Evolutionary conservation across 352 stramenopile genomes (phyloP), one percentile per base, ranked within the genome.

Genomic region (Phytopythium chamaehyphon): DNA sequence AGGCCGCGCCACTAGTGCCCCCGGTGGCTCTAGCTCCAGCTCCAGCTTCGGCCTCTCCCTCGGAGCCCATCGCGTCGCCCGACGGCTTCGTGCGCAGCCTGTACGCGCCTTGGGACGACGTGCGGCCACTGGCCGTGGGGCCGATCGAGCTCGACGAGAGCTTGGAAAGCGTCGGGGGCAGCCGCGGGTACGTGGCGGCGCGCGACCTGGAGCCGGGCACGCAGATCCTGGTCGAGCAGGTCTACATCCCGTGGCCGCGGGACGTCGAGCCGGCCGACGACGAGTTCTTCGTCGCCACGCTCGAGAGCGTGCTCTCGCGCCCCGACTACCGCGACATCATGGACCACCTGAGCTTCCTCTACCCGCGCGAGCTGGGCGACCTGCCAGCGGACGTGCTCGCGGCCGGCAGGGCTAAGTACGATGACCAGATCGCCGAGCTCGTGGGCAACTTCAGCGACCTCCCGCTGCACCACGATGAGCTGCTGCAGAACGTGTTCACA

Each of bases 231-330:
- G 71, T 96, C 24, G 93, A 98, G 65, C 74, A 92, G 35, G 77
- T 95, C 15, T 91, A 90, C 40, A 71, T 96, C 45, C 72, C 83
- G n/a, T 98, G 93, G 93, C 86, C 87, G 2, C 67, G 73, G 11
- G 76, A 95, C 53, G 76, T 97, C 35, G 71, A 94, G 44, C 86
- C 82, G 19, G 73, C 76, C 18, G 72, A 90, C 50, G 70, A 76
- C 9, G 60, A 78, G 40, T 84, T 98, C 45, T 93, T 95, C 55
- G 66, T 97, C 26, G 80, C 85, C 37, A 95, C 90, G n/a, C 81
- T 98, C 59, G 68, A 87, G 40, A 72, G 72, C 49, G 79, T 98
- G 39, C 63, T 98, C 18, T 61, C 76, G 0, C 66, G 77, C 43
- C 46, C 67, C 1, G 75, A 96, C 67, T 85, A 83, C 39, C 52